A percentile compares a stretch with the other conserved stretches of the same genome.
Evolutionary conservation across 176 grass and related monocot species (phyloP).

Genomic region (Elaeis guineensis): DNA sequence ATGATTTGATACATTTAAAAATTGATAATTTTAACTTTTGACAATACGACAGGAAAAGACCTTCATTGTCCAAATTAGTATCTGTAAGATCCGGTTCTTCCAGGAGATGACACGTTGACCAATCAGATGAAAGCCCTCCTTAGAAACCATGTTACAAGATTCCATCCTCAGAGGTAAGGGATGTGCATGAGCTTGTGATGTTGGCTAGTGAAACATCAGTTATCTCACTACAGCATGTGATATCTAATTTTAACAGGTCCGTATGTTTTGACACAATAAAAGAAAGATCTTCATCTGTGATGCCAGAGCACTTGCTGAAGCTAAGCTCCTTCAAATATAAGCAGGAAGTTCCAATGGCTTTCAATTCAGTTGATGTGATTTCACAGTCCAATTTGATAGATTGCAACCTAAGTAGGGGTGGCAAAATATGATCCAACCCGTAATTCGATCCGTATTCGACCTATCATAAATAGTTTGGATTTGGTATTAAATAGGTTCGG

Average conservation of each 20-base stretch:
- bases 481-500: no score
- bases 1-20: no score
- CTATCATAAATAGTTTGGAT: no score
- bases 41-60: conserved; percentile 24
- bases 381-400: conserved; percentile 66
- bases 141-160: conserved; percentile 56
- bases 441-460: no score
- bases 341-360: conserved; percentile 47
- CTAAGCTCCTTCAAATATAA: conserved; percentile 55
- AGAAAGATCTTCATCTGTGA: conserved; percentile 63
- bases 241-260: conserved; percentile 59
- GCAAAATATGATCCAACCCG: no score
- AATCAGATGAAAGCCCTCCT: conserved; percentile 50
- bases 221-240: conserved; percentile 71
- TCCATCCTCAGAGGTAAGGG: conserved; percentile 74
- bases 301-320: conserved; percentile 71
- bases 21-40: no score
- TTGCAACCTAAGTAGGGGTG: no score
- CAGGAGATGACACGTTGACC: conserved; percentile 36
- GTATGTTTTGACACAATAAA: conserved; percentile 46
- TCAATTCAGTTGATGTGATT: conserved; percentile 41
- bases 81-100: conserved; percentile 77
- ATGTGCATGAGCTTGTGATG: conserved; percentile 67
- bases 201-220: conserved; percentile 53
- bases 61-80: conserved; percentile 82